Evolutionary conservation across 1,284 basidiomycete genomes (phyloP).

Genomic region (Leccinum huronense): DNA sequence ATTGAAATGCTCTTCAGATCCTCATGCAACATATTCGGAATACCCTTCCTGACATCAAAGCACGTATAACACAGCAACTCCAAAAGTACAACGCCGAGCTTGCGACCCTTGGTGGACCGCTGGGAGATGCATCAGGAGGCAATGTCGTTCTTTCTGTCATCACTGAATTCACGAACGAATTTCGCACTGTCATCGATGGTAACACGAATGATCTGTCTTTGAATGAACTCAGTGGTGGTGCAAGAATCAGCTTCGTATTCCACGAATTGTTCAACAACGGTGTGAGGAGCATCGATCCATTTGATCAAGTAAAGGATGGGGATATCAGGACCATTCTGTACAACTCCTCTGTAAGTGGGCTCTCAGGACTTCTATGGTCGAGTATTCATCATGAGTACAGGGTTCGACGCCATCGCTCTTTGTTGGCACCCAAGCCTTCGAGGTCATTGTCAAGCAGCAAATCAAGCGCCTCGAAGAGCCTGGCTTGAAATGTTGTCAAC

Average conservation of each 20-base stretch:
- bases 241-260: slow-evolving; percentile 97
- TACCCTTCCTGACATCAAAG: slow-evolving; percentile 96
- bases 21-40: slow-evolving; percentile 98
- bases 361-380: not conserved
- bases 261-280: slow-evolving; percentile 98
- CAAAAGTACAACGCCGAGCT: slow-evolving; percentile 88
- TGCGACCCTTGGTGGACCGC: slow-evolving; percentile 78
- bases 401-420: slow-evolving; percentile 96
- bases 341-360: slow-evolving; percentile 82
- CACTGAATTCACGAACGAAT: slow-evolving; percentile 96
- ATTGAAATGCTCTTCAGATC: slow-evolving; percentile 54
- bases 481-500: slow-evolving; percentile 86
- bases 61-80: slow-evolving; percentile 84
- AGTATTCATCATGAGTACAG: slow-evolving; percentile 37
- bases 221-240: slow-evolving; percentile 96
- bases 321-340: slow-evolving; percentile 95
- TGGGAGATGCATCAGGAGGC: slow-evolving; percentile 83
- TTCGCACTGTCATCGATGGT: slow-evolving; percentile 95
- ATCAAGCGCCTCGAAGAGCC: slow-evolving; percentile 97
- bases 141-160: slow-evolving; percentile 94
- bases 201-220: slow-evolving; percentile 93
- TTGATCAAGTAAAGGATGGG: slow-evolving; percentile 97
- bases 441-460: slow-evolving; percentile 98
- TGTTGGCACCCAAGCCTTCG: slow-evolving; percentile 94
- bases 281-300: slow-evolving; percentile 94